Evolutionary conservation across 2,329 filamentous ascomycete genomes (phyloP).

Genomic region (Dryadomyces quercivorus): DNA sequence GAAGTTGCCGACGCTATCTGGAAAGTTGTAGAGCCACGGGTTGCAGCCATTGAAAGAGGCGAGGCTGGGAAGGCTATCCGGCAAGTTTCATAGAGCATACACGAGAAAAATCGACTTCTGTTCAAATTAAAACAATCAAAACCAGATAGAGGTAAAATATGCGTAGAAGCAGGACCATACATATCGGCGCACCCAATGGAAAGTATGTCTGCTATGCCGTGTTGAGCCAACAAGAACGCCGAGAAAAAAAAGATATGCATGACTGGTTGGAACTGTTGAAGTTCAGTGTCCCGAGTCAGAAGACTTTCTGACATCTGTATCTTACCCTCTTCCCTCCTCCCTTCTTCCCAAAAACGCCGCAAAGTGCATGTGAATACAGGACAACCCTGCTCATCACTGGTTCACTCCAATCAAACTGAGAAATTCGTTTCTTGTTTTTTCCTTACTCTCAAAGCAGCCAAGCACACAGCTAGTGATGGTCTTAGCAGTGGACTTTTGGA

Average conservation of each 20-base stretch:
- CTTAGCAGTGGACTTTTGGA: conserved; percentile 75
- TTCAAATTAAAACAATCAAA: no score
- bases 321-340: no score
- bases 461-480: conserved; percentile 96
- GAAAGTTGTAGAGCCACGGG: conserved; percentile 32
- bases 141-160: no score
- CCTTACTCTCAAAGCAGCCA: conserved; percentile 85
- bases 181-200: no score
- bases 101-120: background rate
- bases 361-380: background rate
- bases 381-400: conserved; percentile 5
- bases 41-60: conserved; percentile 37
- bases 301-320: background rate
- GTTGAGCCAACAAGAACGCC: background rate
- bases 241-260: background rate
- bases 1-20: conserved; percentile 46
- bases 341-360: background rate
- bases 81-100: conserved; percentile 21
- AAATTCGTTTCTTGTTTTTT: conserved; percentile 94
- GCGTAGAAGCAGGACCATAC: no score
- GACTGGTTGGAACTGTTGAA: background rate
- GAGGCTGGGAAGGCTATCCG: conserved; percentile 34
- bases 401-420: conserved; percentile 65
- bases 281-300: background rate
- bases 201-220: background rate